Evolutionary conservation across 257 asterid species (phyloP).

Genomic region (Solanum verrucosum): DNA sequence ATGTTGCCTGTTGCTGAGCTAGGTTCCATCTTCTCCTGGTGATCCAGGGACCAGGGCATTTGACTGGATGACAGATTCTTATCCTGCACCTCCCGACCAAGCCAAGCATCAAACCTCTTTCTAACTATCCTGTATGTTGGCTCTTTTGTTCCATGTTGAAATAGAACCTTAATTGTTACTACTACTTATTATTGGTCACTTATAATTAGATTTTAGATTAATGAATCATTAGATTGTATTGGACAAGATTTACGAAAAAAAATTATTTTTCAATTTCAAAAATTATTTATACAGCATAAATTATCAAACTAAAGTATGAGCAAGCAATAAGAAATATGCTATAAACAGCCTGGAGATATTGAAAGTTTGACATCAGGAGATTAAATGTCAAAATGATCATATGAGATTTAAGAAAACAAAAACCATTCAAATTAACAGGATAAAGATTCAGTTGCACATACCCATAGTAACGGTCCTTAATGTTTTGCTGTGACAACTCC

Average conservation of each 20-base stretch:
- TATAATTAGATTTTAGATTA: background rate
- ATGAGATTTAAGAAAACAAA: background rate
- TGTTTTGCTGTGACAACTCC: slow-evolving; percentile 91
- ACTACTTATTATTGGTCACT: background rate
- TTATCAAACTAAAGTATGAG: background rate
- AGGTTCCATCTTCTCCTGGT: background rate
- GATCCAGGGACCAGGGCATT: background rate
- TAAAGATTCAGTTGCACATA: slow-evolving; percentile 18
- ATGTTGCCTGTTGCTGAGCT: background rate
- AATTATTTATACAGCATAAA: background rate
- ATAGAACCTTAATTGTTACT: background rate
- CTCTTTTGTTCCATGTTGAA: background rate
- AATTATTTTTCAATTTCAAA: no score
- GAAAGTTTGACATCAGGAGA: background rate
- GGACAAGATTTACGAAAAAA: background rate
- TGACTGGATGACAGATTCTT: background rate
- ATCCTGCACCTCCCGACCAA: background rate
- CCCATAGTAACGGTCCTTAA: slow-evolving; percentile 97
- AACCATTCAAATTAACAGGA: background rate
- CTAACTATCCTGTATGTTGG: background rate
- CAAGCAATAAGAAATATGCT: background rate
- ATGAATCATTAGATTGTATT: background rate
- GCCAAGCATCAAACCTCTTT: background rate
- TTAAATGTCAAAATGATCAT: background rate
- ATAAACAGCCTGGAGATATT: background rate